phyloP scores from a whole-genome alignment of 306 rosid species.

The Cicer arietinum region DNA sequence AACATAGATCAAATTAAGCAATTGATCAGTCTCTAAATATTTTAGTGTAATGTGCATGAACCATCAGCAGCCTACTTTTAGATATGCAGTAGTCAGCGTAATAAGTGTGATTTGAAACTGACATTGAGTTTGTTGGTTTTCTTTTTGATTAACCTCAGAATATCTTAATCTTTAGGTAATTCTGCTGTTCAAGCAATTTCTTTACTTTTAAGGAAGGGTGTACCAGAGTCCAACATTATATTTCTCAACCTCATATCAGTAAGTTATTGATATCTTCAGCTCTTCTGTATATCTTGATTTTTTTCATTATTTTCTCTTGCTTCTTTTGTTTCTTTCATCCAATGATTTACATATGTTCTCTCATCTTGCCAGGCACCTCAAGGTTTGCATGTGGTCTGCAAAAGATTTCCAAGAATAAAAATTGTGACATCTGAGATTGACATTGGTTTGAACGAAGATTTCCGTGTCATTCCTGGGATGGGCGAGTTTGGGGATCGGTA shows the following conservation, averaged over 20 bases:
- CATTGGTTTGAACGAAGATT: slow-evolving; percentile 77
- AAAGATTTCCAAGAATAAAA: slow-evolving; percentile 88
- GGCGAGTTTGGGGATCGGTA: slow-evolving; percentile 99
- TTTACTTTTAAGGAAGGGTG: slow-evolving; percentile 79
- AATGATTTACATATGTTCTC: slow-evolving; percentile 21
- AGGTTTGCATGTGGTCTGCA: slow-evolving; percentile 90
- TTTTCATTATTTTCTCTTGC: not conserved
- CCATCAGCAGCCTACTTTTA: not conserved
- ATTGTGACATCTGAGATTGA: slow-evolving; percentile 97
- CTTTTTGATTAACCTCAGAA: not conserved
- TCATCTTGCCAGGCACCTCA: slow-evolving; percentile 83
- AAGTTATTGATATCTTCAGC: slow-evolving; percentile 48
- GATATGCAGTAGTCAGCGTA: slow-evolving; percentile 5
- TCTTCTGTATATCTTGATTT: slow-evolving; percentile 12
- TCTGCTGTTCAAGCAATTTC: slow-evolving; percentile 96
- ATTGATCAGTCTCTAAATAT: not conserved
- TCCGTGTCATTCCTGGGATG: slow-evolving; percentile 96
- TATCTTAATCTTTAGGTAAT: slow-evolving; percentile 64
- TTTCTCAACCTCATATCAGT: slow-evolving; percentile 97
- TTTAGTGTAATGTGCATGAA: not conserved
- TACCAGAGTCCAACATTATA: slow-evolving; percentile 95
- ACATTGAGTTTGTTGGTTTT: slow-evolving; percentile 26
- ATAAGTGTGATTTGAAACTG: not conserved
- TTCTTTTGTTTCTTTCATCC: slow-evolving; percentile 28
- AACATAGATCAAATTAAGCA: not conserved